Evolutionary conservation across 169 alveolate species (phyloP), one percentile per base, ranked within the genome.

Genomic region (Babesia ovis): DNA sequence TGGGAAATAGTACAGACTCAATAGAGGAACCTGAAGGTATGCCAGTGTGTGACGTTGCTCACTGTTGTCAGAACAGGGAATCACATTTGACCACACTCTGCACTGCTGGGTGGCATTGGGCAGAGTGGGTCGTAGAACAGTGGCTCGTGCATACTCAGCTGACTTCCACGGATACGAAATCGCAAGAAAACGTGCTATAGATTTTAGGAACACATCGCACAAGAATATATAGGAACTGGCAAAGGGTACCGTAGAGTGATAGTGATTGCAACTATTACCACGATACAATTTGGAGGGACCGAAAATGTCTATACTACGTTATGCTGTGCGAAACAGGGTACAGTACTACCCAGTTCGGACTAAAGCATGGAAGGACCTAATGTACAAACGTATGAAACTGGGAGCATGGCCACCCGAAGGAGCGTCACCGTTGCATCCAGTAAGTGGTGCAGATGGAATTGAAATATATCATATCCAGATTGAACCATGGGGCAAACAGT

Each of bases 401-500:
- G 82, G 82, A 37, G 58, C 64, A 20, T 80, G 88, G 88, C 88
- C 88, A 22, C 88, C 88, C 27, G 68, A 74, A 41, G 81, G 70
- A 42, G 64, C 84, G 0, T 80, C 88, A 4, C 88, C 88, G 8
- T 43, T 80, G 20, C 88, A 80, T 54, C 88, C 88, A 43, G 88
- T 80, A 72, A 23, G 67, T 34, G 14, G 14, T 48, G 27, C 46
- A 8, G 27, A 12, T 20, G 56, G 14, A 12, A 12, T 18, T 6
- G 27, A 48, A 48, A 8, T 18, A 18, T 18, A 20, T 6, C 20
- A 20, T 9, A 3, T 54, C 11, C 61, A 80, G 88, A 80, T 80
- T 20, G 88, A 80, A 45, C 88, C 88, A 31, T 80, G 88, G 88
- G 88, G 88, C 39, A 80, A 80, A 50, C 88, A 80, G 70, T 70